Evolutionary conservation across 2,329 filamentous ascomycete genomes (phyloP).

Genomic region (Diaporthe destruens): DNA sequence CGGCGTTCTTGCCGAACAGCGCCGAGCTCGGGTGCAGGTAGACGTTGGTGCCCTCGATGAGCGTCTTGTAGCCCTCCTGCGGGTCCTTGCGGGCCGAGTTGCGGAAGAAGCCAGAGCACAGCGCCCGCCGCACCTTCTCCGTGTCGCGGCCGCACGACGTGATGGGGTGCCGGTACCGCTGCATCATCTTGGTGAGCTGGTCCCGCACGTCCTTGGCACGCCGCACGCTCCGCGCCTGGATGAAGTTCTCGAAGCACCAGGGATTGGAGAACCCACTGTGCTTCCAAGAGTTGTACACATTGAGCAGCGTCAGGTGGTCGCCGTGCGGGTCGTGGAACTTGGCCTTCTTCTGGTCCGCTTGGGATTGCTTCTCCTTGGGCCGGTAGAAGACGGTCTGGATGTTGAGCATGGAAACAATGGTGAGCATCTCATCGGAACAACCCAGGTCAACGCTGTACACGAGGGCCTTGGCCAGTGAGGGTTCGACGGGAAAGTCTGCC

Average conservation of each 20-base stretch:
- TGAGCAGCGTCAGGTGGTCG: conserved; percentile 93
- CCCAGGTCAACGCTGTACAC: conserved; percentile 88
- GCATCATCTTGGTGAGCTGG: conserved; percentile 93
- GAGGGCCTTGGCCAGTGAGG: conserved; percentile 88
- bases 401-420: conserved; percentile 94
- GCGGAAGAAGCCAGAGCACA: conserved; percentile 95
- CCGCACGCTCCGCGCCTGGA: conserved; percentile 89
- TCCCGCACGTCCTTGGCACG: conserved; percentile 93
- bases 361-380: conserved; percentile 95
- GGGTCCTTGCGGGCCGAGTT: conserved; percentile 96
- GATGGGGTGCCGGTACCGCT: conserved; percentile 86
- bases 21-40: conserved; percentile 94
- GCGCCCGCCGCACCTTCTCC: conserved; percentile 85
- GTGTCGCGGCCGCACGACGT: conserved; percentile 90
- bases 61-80: conserved; percentile 96
- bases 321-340: conserved; percentile 97
- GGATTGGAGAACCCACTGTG: conserved; percentile 82
- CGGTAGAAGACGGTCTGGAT: conserved; percentile 91
- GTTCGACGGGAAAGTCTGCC: conserved; percentile 99
- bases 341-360: conserved; percentile 96
- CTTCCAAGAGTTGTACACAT: conserved; percentile 99
- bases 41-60: conserved; percentile 94
- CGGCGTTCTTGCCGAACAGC: conserved; percentile 93
- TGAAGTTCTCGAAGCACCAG: conserved; percentile 99
- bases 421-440: conserved; percentile 94